Conservation (phyloP, 106 monocot genomes). For the Platanthera zijinensis region DNA sequence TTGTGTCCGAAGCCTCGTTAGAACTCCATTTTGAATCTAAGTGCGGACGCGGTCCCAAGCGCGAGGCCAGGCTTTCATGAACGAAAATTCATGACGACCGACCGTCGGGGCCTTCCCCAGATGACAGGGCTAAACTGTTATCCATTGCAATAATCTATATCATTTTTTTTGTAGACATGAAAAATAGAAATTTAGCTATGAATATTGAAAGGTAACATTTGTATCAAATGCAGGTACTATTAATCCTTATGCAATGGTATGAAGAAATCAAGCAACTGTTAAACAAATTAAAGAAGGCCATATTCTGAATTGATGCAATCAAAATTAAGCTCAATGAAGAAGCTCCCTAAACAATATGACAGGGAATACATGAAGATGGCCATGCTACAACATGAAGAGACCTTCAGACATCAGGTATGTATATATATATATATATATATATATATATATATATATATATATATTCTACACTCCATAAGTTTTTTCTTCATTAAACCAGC, state of each 20-base stretch:
- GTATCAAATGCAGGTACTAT: not conserved
- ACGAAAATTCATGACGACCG: too few relatives aligned
- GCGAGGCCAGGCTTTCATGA: too few relatives aligned
- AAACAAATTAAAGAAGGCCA: not conserved
- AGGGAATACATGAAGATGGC: slow-evolving; percentile 54
- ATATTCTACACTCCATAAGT: not conserved
- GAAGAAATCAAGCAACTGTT: not conserved
- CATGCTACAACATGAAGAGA: slow-evolving; percentile 59
- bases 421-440: not conserved
- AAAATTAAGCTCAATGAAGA: slow-evolving; percentile 28
- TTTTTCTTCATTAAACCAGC: not conserved
- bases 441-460: not conserved
- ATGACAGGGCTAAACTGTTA: too few relatives aligned
- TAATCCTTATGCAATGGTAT: not conserved
- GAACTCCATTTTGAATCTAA: too few relatives aligned
- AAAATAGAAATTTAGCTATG: not conserved
- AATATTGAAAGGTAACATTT: not conserved
- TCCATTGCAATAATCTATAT: not conserved
- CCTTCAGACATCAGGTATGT: slow-evolving; percentile 50
- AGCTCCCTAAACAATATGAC: slow-evolving; percentile 23
- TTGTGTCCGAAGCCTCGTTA: too few relatives aligned
- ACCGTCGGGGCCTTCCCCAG: too few relatives aligned
- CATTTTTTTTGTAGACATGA: not conserved
- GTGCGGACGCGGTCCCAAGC: too few relatives aligned
- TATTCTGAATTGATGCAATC: not conserved